These are phyloP conservation scores for Cyberlindnera euphorbiae DNA, from an alignment of 805 yeast genomes.

Conservation along the genomic window DNA sequence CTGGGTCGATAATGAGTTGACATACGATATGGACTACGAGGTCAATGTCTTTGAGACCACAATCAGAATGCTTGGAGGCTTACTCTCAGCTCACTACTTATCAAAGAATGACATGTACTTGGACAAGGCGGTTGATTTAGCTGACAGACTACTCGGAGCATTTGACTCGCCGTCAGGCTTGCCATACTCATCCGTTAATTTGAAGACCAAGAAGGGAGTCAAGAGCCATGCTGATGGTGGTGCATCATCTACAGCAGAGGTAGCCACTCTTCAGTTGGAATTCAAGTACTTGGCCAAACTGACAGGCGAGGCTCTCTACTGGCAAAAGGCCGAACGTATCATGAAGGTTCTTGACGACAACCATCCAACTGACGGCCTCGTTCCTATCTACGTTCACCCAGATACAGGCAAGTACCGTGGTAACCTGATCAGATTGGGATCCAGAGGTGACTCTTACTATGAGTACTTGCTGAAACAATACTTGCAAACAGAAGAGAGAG, in stretches of 20 bases:
- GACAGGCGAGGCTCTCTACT: constrained; percentile 74
- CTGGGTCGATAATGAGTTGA: constrained; percentile 71
- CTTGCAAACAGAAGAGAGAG: constrained; percentile 64
- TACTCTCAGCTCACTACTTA: constrained; percentile 75
- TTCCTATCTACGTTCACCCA: constrained; percentile 76
- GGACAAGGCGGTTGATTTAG: constrained; percentile 76
- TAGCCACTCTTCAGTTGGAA: constrained; percentile 80
- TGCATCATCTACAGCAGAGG: constrained; percentile 87
- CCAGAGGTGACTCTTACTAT: constrained; percentile 91
- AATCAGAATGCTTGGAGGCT: constrained; percentile 88
- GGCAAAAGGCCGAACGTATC: constrained; percentile 74
- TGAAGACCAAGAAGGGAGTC: constrained; percentile 56
- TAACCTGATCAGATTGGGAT: constrained; percentile 68
- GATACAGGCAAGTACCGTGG: constrained; percentile 68
- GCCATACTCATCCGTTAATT: constrained; percentile 76
- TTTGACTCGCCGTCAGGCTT: constrained; percentile 64
- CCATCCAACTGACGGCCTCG: constrained; percentile 68
- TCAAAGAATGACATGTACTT: constrained; percentile 65
- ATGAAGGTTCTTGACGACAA: constrained; percentile 65
- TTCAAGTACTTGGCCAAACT: constrained; percentile 74
- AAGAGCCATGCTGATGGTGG: constrained; percentile 64
- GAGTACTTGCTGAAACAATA: constrained; percentile 86
- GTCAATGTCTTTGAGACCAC: constrained; percentile 93
- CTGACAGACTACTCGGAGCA: constrained; percentile 65
- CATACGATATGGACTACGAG: constrained; percentile 64